phyloP scores from a whole-genome alignment of 2,329 filamentous ascomycete genomes.

The Rugonectria rugulosa region DNA sequence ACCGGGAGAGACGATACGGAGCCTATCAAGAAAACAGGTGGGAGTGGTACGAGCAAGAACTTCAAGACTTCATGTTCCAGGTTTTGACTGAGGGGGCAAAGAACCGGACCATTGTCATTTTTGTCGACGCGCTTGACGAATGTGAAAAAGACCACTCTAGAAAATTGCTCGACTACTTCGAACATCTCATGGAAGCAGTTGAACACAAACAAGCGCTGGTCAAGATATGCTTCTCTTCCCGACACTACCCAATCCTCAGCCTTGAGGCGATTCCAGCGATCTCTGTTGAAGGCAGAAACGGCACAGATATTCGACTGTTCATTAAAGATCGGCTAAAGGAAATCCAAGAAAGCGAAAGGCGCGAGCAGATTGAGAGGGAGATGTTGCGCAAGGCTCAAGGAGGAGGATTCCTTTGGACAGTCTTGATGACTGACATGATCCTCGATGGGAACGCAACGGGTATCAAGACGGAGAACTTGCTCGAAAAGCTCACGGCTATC shows the following conservation, averaged over 20 bases:
- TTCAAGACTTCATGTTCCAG: background rate
- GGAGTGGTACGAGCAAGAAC: background rate
- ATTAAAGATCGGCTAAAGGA: background rate
- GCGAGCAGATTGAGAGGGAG: constrained; percentile 1
- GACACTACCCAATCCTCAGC: constrained; percentile 15
- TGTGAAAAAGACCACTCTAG: constrained; percentile 1
- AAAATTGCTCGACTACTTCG: background rate
- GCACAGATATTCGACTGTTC: background rate
- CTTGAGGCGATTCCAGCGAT: constrained; percentile 2
- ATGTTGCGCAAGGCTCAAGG: constrained; percentile 9
- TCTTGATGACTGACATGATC: constrained; percentile 1
- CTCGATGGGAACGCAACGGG: background rate
- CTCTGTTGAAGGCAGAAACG: constrained; percentile 4
- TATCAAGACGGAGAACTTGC: background rate
- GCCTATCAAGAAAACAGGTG: background rate
- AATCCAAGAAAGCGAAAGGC: background rate
- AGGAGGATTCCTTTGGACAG: constrained; percentile 11
- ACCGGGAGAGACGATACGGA: background rate
- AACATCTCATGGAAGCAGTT: constrained; percentile 1
- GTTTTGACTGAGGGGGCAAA: constrained; percentile 1
- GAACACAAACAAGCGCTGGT: background rate
- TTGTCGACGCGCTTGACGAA: constrained; percentile 14
- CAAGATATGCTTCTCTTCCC: constrained; percentile 10
- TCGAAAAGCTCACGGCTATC: background rate
- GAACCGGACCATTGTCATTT: background rate